Evolutionary conservation across 768 basidiomycete species (phyloP), one percentile per base, ranked within the genome.

Genomic region (Butyriboletus loyo): DNA sequence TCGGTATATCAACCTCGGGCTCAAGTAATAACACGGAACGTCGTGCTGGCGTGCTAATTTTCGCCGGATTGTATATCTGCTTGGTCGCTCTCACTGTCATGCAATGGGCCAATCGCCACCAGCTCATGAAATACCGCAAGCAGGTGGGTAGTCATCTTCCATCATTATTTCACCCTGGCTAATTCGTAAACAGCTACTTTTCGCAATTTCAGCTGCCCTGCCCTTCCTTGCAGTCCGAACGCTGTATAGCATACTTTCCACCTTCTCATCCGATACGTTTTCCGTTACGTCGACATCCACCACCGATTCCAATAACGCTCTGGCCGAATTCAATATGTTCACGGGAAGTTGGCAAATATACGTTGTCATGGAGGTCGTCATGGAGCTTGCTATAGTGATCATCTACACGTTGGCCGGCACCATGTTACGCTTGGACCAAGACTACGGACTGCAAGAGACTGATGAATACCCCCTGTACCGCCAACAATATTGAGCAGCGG

Each of bases 301-400:
- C 19, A 71, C 72, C 5, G 35, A 34, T 14, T 57, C 60, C 14
- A 19, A 25, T 19, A 59, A 43, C 30, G 66, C 71, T 6, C 74
- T 86, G 7, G 76, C 76, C 34, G 76, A 77, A 62, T 80, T 85
- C 63, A 82, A 84, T 58, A 73, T 80, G 45, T 60, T 80, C 32
- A 78, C 76, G 3, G 84, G 85, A 28, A 67, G 77, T 53, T 86
- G 81, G 83, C 66, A 77, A 44, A 58, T 81, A 56, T 88, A 77
- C 63, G 73, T 87, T 28, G 66, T 77, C 49, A 78, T 87, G 72
- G 77, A 77, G 14, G 71, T 84, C 35, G 54, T 86, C 36, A 82
- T 81, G 80, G 86, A 89, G 67, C 82, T 73, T 58, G 62, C 75
- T 34, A 72, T 78, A 14, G 73, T 75, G 43, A 52, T 73, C 34